These are phyloP conservation scores for Moelleriella libera DNA, from an alignment of 2,329 filamentous ascomycete species.

Conservation along the genomic window DNA sequence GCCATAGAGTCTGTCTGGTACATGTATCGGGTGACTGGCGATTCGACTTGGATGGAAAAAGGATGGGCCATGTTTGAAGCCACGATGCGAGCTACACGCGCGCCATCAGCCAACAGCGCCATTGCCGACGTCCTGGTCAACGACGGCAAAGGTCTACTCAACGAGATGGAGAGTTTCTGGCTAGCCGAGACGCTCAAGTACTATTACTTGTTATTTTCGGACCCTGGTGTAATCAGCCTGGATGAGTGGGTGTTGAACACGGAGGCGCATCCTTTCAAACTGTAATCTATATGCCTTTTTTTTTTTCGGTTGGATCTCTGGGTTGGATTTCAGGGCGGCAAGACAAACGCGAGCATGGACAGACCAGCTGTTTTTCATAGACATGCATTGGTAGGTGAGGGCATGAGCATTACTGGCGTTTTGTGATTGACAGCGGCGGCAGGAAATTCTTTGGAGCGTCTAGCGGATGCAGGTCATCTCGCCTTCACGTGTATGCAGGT, in stretches of 20 bases:
- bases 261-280: conserved; percentile 43
- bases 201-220: conserved; percentile 52
- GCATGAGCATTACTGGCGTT: neutral
- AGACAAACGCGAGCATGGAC: too few species aligned
- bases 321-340: too few species aligned
- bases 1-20: conserved; percentile 82
- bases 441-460: too few species aligned
- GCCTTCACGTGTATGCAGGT: too few species aligned
- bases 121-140: conserved; percentile 45
- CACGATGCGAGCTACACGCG: conserved; percentile 51
- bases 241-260: conserved; percentile 56
- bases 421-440: neutral
- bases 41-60: conserved; percentile 59
- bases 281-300: neutral
- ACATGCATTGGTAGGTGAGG: neutral
- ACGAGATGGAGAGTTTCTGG: conserved; percentile 75
- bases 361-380: too few species aligned
- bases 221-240: conserved; percentile 39
- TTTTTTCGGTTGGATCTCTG: too few species aligned
- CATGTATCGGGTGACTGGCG: conserved; percentile 80
- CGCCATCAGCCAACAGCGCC: conserved; percentile 54
- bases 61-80: conserved; percentile 78
- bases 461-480: too few species aligned
- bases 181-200: conserved; percentile 71
- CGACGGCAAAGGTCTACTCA: conserved; percentile 24